These are phyloP conservation scores for Westerdykella sp. DNA, from an alignment of 2,329 filamentous ascomycete genomes.

Conservation along the genomic window DNA sequence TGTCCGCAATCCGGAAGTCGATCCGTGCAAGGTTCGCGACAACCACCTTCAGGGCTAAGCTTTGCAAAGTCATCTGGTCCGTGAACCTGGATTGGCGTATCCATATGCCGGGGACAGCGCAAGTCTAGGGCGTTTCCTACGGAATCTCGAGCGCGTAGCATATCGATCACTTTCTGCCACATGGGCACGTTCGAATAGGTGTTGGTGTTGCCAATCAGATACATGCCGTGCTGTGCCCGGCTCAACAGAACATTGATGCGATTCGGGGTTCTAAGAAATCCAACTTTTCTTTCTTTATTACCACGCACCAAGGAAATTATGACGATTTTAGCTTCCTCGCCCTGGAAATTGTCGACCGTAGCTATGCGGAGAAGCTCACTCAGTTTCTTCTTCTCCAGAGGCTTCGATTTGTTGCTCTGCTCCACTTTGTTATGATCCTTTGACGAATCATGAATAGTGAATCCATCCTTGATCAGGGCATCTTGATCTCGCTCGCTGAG, in stretches of 20 bases:
- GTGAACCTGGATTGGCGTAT: constrained; percentile 17
- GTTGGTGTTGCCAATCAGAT: constrained; percentile 58
- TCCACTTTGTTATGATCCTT: not conserved
- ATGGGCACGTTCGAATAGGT: constrained; percentile 53
- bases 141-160: constrained; percentile 5
- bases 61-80: constrained; percentile 24
- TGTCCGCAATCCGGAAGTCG: constrained; percentile 26
- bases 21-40: constrained; percentile 15
- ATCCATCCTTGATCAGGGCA: constrained; percentile 35
- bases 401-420: not conserved
- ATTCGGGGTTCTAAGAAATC: constrained; percentile 59
- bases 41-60: constrained; percentile 29
- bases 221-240: constrained; percentile 62
- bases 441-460: not conserved
- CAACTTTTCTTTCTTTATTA: constrained; percentile 52
- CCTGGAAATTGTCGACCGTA: constrained; percentile 69
- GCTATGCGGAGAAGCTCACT: constrained; percentile 50
- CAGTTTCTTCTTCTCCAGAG: constrained; percentile 39
- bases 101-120: constrained; percentile 25
- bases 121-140: constrained; percentile 17
- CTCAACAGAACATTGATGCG: constrained; percentile 62
- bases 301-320: constrained; percentile 63
- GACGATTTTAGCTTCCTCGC: constrained; percentile 64
- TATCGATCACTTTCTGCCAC: constrained; percentile 52
- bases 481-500: constrained; percentile 57